Conservation (phyloP, 148 eudicot species). For the Fallopia convolvulus region DNA sequence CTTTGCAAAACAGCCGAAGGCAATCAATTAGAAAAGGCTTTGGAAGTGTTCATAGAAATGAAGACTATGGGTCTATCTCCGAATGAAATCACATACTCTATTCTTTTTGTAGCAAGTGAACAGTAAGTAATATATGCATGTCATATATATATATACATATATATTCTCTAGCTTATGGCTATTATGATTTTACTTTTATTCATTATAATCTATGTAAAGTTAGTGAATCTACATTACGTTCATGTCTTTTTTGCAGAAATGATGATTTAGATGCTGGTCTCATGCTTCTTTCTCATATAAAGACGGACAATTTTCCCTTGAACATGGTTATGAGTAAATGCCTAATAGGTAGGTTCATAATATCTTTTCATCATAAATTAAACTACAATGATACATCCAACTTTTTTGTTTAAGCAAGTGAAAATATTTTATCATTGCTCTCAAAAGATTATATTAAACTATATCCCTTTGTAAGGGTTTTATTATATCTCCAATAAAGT, state of each 20-base stretch:
- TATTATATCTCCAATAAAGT: not conserved
- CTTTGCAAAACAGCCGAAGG: slow-evolving; percentile 58
- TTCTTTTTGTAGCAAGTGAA: slow-evolving; percentile 80
- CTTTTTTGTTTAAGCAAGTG: not conserved
- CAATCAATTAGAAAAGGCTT: slow-evolving; percentile 59
- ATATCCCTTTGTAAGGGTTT: too few relatives aligned
- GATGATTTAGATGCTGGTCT: slow-evolving; percentile 82
- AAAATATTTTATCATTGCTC: not conserved
- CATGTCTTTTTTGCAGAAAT: slow-evolving; percentile 33
- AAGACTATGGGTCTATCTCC: slow-evolving; percentile 59
- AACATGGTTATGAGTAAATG: slow-evolving; percentile 84
- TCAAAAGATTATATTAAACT: not conserved
- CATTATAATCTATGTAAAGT: not conserved
- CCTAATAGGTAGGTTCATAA: slow-evolving; percentile 50
- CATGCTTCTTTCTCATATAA: slow-evolving; percentile 66
- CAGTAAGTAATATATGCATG: slow-evolving; percentile 44
- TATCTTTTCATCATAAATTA: not conserved
- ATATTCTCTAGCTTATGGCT: not conserved
- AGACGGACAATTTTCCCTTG: slow-evolving; percentile 59
- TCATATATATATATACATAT: too few relatives aligned
- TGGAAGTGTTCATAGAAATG: slow-evolving; percentile 66
- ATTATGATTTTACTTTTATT: not conserved
- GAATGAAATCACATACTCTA: slow-evolving; percentile 78
- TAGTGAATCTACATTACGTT: not conserved
- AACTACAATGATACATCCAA: not conserved